A percentile compares a stretch with the other conserved stretches of the same genome.
phyloP scores from a whole-genome alignment of 2,329 filamentous ascomycete species.

The Calonectria pseudoreteaudii region DNA sequence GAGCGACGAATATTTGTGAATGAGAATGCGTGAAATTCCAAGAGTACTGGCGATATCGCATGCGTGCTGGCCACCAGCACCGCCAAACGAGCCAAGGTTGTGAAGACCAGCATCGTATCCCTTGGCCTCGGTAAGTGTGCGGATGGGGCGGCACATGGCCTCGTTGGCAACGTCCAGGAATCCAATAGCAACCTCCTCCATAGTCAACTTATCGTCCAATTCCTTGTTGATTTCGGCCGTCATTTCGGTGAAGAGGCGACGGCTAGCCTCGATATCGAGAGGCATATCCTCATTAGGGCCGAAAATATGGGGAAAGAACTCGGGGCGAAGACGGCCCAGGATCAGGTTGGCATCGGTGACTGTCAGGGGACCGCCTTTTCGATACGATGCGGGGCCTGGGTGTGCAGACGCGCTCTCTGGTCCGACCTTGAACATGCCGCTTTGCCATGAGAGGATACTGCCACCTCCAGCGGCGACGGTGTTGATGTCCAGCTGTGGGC shows the following conservation, averaged over 20 bases:
- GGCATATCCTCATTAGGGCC: slow-evolving; percentile 86
- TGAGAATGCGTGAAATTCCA: slow-evolving; percentile 84
- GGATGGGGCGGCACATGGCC: slow-evolving; percentile 90
- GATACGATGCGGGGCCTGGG: slow-evolving; percentile 88
- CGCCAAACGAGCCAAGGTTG: slow-evolving; percentile 87
- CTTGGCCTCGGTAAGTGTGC: slow-evolving; percentile 89
- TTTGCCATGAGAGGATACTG: slow-evolving; percentile 84
- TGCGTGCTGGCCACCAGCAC: slow-evolving; percentile 89
- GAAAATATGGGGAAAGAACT: slow-evolving; percentile 95
- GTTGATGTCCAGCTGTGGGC: slow-evolving; percentile 91
- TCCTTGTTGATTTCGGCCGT: slow-evolving; percentile 82
- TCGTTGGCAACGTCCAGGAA: slow-evolving; percentile 91
- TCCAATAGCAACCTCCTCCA: slow-evolving; percentile 80
- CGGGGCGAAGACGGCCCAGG: slow-evolving; percentile 83
- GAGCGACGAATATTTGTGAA: slow-evolving; percentile 88
- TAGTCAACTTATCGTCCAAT: slow-evolving; percentile 74
- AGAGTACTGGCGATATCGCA: slow-evolving; percentile 86
- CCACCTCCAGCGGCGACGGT: slow-evolving; percentile 92
- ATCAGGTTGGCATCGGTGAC: slow-evolving; percentile 92
- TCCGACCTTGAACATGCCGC: slow-evolving; percentile 88
- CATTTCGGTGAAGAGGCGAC: slow-evolving; percentile 79
- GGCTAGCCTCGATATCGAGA: slow-evolving; percentile 79
- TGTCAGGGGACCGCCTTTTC: slow-evolving; percentile 86
- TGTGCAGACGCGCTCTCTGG: slow-evolving; percentile 89
- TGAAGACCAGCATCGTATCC: slow-evolving; percentile 91